Percentiles rank a stretch among this genome's conserved stretches.
Conservation (phyloP, 805 yeast genomes). For the Zygosaccharomyces bailii region DNA sequence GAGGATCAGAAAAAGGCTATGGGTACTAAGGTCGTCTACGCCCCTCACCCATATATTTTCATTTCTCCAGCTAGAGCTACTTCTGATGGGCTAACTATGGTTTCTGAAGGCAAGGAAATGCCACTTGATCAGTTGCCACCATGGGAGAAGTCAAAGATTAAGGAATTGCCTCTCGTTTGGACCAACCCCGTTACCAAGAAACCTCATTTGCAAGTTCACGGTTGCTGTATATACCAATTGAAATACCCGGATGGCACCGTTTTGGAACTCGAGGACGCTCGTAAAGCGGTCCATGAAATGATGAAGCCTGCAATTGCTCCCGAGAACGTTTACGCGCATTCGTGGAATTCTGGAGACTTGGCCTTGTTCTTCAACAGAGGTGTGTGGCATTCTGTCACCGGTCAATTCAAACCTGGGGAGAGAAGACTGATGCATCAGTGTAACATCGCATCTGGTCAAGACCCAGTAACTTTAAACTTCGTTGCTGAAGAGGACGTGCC, state of each 20-base stretch:
- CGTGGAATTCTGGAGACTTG: slow-evolving; percentile 80
- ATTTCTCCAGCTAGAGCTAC: slow-evolving; percentile 80
- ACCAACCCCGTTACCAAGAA: slow-evolving; percentile 82
- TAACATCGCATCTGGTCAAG: slow-evolving; percentile 78
- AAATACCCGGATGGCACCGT: slow-evolving; percentile 52
- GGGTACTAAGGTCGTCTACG: slow-evolving; percentile 77
- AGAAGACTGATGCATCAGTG: slow-evolving; percentile 90
- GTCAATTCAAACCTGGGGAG: slow-evolving; percentile 76
- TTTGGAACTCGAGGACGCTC: slow-evolving; percentile 66
- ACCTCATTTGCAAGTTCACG: slow-evolving; percentile 83
- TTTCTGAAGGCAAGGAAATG: slow-evolving; percentile 69
- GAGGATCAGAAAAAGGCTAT: slow-evolving; percentile 75
- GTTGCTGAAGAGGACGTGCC: not conserved
- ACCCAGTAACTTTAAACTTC: slow-evolving; percentile 44
- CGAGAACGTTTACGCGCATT: slow-evolving; percentile 68
- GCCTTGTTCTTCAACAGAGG: slow-evolving; percentile 87
- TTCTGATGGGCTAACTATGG: slow-evolving; percentile 83
- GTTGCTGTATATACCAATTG: slow-evolving; percentile 75
- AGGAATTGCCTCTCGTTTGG: slow-evolving; percentile 84
- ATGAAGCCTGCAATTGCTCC: slow-evolving; percentile 88
- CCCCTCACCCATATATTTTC: slow-evolving; percentile 89
- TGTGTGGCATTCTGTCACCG: slow-evolving; percentile 89
- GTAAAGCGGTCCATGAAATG: slow-evolving; percentile 63
- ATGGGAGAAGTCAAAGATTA: slow-evolving; percentile 78
- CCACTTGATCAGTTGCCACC: slow-evolving; percentile 66